These are phyloP conservation scores for Catunica adiposa DNA, from an alignment of 2,329 filamentous ascomycete genomes.

Conservation along the genomic window DNA sequence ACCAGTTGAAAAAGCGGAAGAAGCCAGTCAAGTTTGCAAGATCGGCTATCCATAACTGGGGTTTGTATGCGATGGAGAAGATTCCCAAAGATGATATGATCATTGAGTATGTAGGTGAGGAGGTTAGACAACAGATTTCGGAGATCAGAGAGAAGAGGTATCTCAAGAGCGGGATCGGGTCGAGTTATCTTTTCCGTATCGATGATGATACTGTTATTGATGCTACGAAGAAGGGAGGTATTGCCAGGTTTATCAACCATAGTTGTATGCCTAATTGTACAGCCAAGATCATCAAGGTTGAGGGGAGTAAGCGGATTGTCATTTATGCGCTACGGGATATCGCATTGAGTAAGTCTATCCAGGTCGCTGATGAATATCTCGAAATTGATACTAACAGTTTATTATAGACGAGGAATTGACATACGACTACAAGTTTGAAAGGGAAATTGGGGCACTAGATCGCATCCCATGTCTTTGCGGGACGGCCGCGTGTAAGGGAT, in stretches of 20 bases:
- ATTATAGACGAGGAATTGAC: constrained; percentile 85
- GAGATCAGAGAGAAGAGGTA: constrained; percentile 87
- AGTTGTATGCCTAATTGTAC: constrained; percentile 97
- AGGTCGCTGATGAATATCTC: neutral
- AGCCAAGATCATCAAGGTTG: constrained; percentile 97
- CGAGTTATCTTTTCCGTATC: constrained; percentile 94
- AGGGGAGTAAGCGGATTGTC: constrained; percentile 94
- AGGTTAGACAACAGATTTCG: constrained; percentile 92
- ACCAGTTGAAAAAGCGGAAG: constrained; percentile 98
- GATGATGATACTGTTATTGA: constrained; percentile 96
- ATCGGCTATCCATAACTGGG: constrained; percentile 98
- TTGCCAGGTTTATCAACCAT: constrained; percentile 97
- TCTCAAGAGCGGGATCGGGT: constrained; percentile 89
- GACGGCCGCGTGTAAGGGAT: constrained; percentile 91
- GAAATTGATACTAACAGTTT: constrained; percentile 16
- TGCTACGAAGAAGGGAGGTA: constrained; percentile 95
- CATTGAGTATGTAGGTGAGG: constrained; percentile 97
- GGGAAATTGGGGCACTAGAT: constrained; percentile 85
- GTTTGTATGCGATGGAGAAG: constrained; percentile 91
- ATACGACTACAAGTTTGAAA: constrained; percentile 99
- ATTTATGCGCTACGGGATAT: constrained; percentile 97
- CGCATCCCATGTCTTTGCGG: constrained; percentile 95
- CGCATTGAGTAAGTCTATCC: constrained; percentile 57
- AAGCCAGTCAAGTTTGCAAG: constrained; percentile 96
- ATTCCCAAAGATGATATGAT: constrained; percentile 98